These are phyloP conservation scores for Colletotrichum sp. DNA, from an alignment of 2,329 filamentous ascomycete genomes.

Conservation along the genomic window DNA sequence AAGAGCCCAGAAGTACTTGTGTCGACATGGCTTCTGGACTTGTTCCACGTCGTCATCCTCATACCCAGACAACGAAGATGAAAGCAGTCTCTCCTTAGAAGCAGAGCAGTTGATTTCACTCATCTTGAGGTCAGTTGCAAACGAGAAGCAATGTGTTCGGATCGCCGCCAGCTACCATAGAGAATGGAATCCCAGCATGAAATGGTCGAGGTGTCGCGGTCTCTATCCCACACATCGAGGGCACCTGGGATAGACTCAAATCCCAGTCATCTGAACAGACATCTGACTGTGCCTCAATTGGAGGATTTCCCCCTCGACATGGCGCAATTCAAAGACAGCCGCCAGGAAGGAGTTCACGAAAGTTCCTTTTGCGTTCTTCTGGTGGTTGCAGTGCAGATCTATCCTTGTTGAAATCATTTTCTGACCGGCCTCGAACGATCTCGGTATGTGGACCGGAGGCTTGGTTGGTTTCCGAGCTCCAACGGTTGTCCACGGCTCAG, in stretches of 20 bases:
- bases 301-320: background rate
- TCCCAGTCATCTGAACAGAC: background rate
- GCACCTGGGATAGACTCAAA: background rate
- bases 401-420: background rate
- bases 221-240: background rate
- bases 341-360: background rate
- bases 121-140: background rate
- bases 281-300: background rate
- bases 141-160: background rate
- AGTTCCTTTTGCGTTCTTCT: background rate
- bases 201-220: background rate
- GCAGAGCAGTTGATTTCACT: background rate
- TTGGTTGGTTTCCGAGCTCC: background rate
- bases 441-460: background rate
- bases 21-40: background rate
- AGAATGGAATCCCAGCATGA: background rate
- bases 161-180: background rate
- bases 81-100: background rate
- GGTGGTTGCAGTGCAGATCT: background rate
- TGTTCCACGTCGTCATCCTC: background rate
- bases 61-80: background rate
- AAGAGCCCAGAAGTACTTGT: background rate
- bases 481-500: background rate
- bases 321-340: background rate
- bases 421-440: background rate